A percentile compares a stretch with the other conserved stretches of the same genome.
Evolutionary conservation across 2,329 filamentous ascomycete genomes (phyloP).

Genomic region (Scortechinia acanthostroma): DNA sequence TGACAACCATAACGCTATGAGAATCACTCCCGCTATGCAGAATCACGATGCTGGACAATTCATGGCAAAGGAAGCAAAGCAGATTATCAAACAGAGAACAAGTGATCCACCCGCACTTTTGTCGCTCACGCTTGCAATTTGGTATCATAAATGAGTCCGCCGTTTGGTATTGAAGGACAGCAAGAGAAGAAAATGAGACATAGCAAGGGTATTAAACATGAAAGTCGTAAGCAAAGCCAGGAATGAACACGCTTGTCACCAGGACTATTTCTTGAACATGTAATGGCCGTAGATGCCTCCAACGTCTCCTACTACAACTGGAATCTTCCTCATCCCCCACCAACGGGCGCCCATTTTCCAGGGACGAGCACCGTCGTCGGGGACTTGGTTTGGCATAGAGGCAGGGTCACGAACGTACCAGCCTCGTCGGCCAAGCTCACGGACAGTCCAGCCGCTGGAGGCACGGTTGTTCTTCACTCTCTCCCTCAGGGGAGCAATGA

Average conservation of each 20-base stretch:
- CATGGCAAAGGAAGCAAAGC: too few species aligned
- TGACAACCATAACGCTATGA: not conserved
- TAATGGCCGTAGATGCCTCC: conserved; percentile 83
- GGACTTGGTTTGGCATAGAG: conserved; percentile 19
- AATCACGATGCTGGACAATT: too few species aligned
- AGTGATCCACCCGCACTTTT: too few species aligned
- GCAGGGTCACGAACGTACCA: conserved; percentile 57
- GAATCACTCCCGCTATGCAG: not conserved
- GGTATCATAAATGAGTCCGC: too few species aligned
- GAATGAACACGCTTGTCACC: too few species aligned
- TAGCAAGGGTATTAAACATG: too few species aligned
- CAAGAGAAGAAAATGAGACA: too few species aligned
- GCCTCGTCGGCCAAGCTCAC: conserved; percentile 58
- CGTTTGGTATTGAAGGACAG: too few species aligned
- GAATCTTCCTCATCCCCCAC: conserved; percentile 86
- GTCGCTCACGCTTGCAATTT: too few species aligned
- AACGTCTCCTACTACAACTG: conserved; percentile 83
- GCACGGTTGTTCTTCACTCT: conserved; percentile 45
- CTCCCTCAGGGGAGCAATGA: conserved; percentile 58
- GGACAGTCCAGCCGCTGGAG: conserved; percentile 62
- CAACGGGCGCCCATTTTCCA: conserved; percentile 83
- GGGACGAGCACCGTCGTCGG: conserved; percentile 49
- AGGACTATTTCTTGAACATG: conserved; percentile 37
- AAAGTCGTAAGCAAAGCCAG: too few species aligned
- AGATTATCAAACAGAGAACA: not conserved